These are phyloP conservation scores for Hyaloscypha variabilis DNA, from an alignment of 495 filamentous ascomycete genomes.

Conservation along the genomic window DNA sequence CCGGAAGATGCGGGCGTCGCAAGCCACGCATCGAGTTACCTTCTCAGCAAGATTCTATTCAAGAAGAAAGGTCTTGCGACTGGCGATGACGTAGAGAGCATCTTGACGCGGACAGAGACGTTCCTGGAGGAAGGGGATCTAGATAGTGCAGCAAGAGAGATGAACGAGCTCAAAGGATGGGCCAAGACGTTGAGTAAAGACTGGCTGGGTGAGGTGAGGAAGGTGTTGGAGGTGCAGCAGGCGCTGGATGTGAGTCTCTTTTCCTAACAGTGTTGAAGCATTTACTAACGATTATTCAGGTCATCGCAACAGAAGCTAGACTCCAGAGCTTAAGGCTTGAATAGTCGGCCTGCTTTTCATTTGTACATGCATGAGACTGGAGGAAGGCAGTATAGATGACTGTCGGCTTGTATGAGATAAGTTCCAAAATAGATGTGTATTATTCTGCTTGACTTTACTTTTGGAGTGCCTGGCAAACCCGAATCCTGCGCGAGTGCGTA, in stretches of 20 bases:
- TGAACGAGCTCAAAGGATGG: constrained; percentile 92
- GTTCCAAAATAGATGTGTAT: constrained; percentile 34
- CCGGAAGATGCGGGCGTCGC: constrained; percentile 94
- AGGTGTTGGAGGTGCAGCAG: constrained; percentile 91
- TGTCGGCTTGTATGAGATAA: constrained; percentile 26
- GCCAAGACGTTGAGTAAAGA: constrained; percentile 90
- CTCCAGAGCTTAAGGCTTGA: constrained; percentile 62
- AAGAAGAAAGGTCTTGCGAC: constrained; percentile 84
- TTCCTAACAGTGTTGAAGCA: not conserved
- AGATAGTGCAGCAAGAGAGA: constrained; percentile 89
- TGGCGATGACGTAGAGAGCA: constrained; percentile 93
- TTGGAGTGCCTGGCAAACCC: too few relatives aligned
- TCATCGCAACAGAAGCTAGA: constrained; percentile 64
- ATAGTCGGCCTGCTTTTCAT: constrained; percentile 33
- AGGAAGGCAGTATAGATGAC: constrained; percentile 8
- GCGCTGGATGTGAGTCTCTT: constrained; percentile 79
- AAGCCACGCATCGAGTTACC: constrained; percentile 83
- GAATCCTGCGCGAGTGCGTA: too few relatives aligned
- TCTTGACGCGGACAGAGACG: constrained; percentile 84
- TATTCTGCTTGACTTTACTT: not conserved
- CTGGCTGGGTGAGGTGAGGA: constrained; percentile 86
- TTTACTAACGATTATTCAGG: constrained; percentile 35
- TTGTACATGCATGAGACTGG: constrained; percentile 29
- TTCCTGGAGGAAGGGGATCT: constrained; percentile 89
- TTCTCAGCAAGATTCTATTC: constrained; percentile 91